Evolutionary conservation across 495 filamentous ascomycete genomes (phyloP).

Genomic region (Hypoxylon subgilvum): DNA sequence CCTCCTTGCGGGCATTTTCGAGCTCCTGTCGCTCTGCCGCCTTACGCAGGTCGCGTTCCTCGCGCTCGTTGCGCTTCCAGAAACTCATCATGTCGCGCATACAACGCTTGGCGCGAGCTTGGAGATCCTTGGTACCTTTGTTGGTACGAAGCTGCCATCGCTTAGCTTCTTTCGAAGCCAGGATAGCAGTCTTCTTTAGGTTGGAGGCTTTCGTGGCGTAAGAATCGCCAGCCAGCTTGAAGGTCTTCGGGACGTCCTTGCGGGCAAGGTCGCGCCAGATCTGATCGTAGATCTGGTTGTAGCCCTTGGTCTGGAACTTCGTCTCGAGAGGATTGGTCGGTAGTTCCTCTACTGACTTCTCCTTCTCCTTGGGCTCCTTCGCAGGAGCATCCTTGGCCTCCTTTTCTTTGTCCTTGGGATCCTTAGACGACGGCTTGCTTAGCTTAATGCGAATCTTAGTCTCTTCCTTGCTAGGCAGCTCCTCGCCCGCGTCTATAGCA

Average conservation of each 20-base stretch:
- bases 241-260: constrained; percentile 92
- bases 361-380: constrained; percentile 71
- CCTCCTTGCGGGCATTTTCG: constrained; percentile 93
- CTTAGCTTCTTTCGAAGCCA: constrained; percentile 96
- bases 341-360: constrained; percentile 64
- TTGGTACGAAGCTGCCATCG: constrained; percentile 97
- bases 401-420: constrained; percentile 54
- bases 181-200: constrained; percentile 93
- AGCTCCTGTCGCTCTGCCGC: constrained; percentile 94
- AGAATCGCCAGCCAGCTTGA: constrained; percentile 81
- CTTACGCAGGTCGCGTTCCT: constrained; percentile 92
- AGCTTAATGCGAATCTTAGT: constrained; percentile 65
- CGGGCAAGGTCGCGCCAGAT: constrained; percentile 95
- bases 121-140: constrained; percentile 97
- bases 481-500: constrained; percentile 81
- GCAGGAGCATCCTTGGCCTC: constrained; percentile 46
- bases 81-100: constrained; percentile 99
- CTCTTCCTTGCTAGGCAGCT: constrained; percentile 74
- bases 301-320: constrained; percentile 85
- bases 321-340: constrained; percentile 52
- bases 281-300: constrained; percentile 96
- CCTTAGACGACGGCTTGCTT: constrained; percentile 55
- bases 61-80: constrained; percentile 98
- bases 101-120: constrained; percentile 92
- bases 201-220: constrained; percentile 86